Base-by-base conservation (phyloP, 371 early-diverging fungal species). In the Mortierella sp. region DNA sequence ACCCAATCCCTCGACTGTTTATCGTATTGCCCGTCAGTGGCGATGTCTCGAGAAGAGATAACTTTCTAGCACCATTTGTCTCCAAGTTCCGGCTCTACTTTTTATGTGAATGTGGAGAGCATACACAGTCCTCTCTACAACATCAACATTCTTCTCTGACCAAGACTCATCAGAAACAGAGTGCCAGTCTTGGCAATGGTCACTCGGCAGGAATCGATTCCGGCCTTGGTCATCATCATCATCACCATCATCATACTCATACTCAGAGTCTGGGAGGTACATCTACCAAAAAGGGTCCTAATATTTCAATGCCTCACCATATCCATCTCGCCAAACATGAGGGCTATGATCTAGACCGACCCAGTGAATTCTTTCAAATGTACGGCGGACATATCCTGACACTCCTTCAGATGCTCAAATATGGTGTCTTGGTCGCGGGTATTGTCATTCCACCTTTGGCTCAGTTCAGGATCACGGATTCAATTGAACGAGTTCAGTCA, bases 311-410 rank as follows among this genome's bases (percentile, higher is more conserved):
- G 16, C 7, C 37, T 1, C 75, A 61, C 48, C 48, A 66, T 7
- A 70, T 75, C 18, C 75, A 74, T 57, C 61, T 74, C 5, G 74
- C 69, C 6, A 55, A 62, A 1, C 75, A 75, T 29, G 75, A 75
- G 11, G 75, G 75, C 6, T 75, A 75, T 19, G 70, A 69, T 4
- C n/a, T 75, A 25, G 66, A 61, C 23, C 47, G 37, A 2, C 75
- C 75, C 15, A 70, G 25, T n/a, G 75, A 69, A 56, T 75, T 75
- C 25, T 75, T 70, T 14, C 50, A 69, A 11, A 65, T 66, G 63
- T 75, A 75, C 11, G 70, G 75, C 3, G 15, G 66, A 2, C 62
- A 70, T 28, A 56, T 66, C 14, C 44, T 75, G 55, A 62, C 47
- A 3, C 53, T 75, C 60, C 23, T 75, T 56, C 56, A 70, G 37